Conservation (phyloP, 2,329 filamentous ascomycete species). For the Fusarium poae region DNA sequence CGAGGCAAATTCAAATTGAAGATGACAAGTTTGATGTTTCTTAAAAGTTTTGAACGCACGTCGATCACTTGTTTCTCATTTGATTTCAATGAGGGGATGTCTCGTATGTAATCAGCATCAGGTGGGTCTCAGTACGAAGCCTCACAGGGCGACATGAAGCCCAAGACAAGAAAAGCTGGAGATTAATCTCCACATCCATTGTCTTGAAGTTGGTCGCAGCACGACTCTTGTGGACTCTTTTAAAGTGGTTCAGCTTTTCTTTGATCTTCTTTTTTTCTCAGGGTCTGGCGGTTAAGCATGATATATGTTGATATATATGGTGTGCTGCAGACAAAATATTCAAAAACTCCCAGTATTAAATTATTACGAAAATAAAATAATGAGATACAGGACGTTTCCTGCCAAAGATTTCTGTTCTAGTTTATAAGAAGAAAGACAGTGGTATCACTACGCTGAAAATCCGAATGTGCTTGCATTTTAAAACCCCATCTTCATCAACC, state of each 20-base stretch:
- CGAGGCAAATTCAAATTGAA: neutral
- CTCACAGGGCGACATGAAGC: constrained; percentile 13
- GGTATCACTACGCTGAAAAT: constrained; percentile 34
- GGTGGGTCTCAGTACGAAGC: constrained; percentile 34
- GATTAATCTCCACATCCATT: constrained; percentile 37
- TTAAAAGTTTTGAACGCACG: constrained; percentile 17
- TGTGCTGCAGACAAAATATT: neutral
- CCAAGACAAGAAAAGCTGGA: constrained; percentile 27
- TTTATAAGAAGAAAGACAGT: constrained; percentile 19
- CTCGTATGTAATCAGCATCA: constrained; percentile 39
- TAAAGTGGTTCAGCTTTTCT: constrained; percentile 38
- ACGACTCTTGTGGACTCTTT: constrained; percentile 21
- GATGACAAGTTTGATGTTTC: constrained; percentile 20
- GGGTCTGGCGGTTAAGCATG: constrained; percentile 9
- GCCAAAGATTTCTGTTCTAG: constrained; percentile 34
- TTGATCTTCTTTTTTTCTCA: constrained; percentile 26
- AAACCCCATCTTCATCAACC: constrained; percentile 3
- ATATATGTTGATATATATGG: neutral
- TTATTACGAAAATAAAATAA: constrained; percentile 34
- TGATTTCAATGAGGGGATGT: constrained; percentile 27
- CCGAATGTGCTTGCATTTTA: constrained; percentile 11
- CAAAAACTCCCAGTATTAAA: constrained; percentile 20
- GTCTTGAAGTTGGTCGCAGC: constrained; percentile 16
- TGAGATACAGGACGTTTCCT: constrained; percentile 44
- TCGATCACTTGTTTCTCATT: constrained; percentile 25